Conservation (phyloP, 1,284 basidiomycete species). For the Earliella scabrosa region DNA sequence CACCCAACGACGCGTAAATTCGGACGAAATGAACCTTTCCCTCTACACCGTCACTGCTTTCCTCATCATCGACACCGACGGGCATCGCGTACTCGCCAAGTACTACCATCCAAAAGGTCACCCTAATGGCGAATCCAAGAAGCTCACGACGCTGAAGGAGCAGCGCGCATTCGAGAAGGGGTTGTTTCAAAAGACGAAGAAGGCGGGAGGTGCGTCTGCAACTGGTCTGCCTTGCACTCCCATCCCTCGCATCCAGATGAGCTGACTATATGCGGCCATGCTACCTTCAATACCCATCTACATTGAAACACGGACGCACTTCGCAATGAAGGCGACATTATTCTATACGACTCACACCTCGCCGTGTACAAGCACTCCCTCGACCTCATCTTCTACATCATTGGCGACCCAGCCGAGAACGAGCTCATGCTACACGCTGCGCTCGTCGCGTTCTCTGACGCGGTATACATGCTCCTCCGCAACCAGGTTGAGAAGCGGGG, state of each 20-base stretch:
- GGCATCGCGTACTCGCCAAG: constrained; percentile 93
- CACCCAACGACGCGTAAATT: too few species aligned
- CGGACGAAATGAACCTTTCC: constrained; percentile 80
- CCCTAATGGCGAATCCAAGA: constrained; percentile 65
- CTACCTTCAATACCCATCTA: too few species aligned
- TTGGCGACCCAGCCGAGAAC: constrained; percentile 90
- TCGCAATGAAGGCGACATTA: constrained; percentile 89
- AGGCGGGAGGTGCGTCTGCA: constrained; percentile 74
- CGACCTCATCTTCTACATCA: constrained; percentile 93
- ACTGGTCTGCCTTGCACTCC: background rate
- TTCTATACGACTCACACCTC: constrained; percentile 91
- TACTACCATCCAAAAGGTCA: constrained; percentile 89
- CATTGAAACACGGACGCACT: background rate
- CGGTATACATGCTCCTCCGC: constrained; percentile 85
- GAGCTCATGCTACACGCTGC: constrained; percentile 94
- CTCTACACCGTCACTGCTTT: constrained; percentile 88
- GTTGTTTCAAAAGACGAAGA: constrained; percentile 94
- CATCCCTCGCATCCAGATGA: background rate
- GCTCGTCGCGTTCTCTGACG: constrained; percentile 86
- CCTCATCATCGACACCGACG: constrained; percentile 92
- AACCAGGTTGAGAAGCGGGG: constrained; percentile 96
- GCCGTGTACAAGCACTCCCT: constrained; percentile 93
- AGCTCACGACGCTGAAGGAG: constrained; percentile 82
- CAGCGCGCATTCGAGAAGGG: constrained; percentile 96
- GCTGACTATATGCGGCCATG: background rate